phyloP scores from a whole-genome alignment of 1,139 yeast genomes.

The Saccharomycopsis hybrid region DNA sequence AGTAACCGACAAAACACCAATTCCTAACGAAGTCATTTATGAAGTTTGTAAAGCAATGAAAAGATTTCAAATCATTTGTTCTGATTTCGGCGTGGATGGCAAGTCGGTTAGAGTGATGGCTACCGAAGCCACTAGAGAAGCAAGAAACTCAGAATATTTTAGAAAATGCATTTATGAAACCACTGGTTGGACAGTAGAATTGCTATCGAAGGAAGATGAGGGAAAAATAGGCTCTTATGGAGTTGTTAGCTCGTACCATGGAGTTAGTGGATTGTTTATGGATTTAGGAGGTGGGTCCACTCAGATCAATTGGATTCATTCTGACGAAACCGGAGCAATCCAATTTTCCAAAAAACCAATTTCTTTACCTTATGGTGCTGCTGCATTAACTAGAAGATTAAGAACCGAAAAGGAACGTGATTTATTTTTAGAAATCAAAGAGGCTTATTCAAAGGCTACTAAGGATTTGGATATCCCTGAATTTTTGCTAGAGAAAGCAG shows the following conservation, averaged over 20 bases:
- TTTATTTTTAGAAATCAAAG: constrained; percentile 41
- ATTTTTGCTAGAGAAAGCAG: constrained; percentile 40
- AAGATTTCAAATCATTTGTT: constrained; percentile 57
- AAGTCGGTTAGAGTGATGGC: constrained; percentile 49
- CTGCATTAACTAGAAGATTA: constrained; percentile 49
- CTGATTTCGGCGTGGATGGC: constrained; percentile 58
- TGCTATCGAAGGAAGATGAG: constrained; percentile 53
- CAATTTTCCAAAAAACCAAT: constrained; percentile 49
- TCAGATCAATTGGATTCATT: constrained; percentile 58
- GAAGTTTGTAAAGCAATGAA: constrained; percentile 55
- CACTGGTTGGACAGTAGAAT: constrained; percentile 55
- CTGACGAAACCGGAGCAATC: constrained; percentile 42
- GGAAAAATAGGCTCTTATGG: constrained; percentile 61
- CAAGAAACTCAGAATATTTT: constrained; percentile 51
- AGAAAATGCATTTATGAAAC: constrained; percentile 44
- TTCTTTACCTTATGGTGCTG: constrained; percentile 63
- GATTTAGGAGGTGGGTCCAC: constrained; percentile 65
- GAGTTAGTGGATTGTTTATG: constrained; percentile 55
- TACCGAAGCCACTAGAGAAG: constrained; percentile 61
- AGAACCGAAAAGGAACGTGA: constrained; percentile 39
- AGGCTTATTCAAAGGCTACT: constrained; percentile 41
- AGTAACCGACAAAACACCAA: constrained; percentile 38
- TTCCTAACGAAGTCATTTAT: constrained; percentile 46
- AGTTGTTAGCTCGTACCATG: constrained; percentile 59
- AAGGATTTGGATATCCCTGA: constrained; percentile 39